Percentiles rank a stretch among this genome's conserved stretches.
phyloP scores from a whole-genome alignment of 2,329 filamentous ascomycete species.

The Didymella pomorum region DNA sequence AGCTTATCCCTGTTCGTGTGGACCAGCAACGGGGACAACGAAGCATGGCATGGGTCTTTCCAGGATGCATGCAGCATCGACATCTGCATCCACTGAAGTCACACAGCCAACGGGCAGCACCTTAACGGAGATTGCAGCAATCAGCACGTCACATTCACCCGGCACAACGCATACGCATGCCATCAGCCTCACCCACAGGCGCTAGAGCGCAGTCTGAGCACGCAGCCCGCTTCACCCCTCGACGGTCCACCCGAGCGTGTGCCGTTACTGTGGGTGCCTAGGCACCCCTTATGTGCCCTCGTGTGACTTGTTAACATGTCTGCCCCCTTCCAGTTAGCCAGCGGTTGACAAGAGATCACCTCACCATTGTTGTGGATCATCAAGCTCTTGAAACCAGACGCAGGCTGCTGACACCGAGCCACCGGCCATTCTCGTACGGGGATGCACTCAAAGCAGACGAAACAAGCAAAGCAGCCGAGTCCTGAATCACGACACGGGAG shows the following conservation, averaged over 20 bases:
- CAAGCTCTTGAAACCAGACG: conserved; percentile 44
- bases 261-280: conserved; percentile 39
- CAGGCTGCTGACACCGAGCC: conserved; percentile 35
- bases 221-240: conserved; percentile 27
- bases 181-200: conserved; percentile 37
- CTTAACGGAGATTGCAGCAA: conserved; percentile 47
- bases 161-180: conserved; percentile 22
- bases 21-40: conserved; percentile 32
- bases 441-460: conserved; percentile 24
- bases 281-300: conserved; percentile 24
- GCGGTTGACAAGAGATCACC: conserved; percentile 38
- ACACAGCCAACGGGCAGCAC: conserved; percentile 43
- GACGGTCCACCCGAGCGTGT: conserved; percentile 26
- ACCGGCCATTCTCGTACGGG: conserved; percentile 26
- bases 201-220: conserved; percentile 24
- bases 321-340: conserved; percentile 33
- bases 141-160: conserved; percentile 34
- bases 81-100: conserved; percentile 33
- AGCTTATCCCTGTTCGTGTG: conserved; percentile 28
- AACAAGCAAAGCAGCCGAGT: conserved; percentile 24
- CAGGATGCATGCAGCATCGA: conserved; percentile 39
- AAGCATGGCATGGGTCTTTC: conserved; percentile 31
- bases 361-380: conserved; percentile 29
- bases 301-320: conserved; percentile 24
- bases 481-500: conserved; percentile 27